Percentiles rank a stretch among this genome's conserved stretches.
These are phyloP conservation scores for Plasmodium knowlesi DNA, from an alignment of 169 alveolate genomes.

Conservation along the genomic window DNA sequence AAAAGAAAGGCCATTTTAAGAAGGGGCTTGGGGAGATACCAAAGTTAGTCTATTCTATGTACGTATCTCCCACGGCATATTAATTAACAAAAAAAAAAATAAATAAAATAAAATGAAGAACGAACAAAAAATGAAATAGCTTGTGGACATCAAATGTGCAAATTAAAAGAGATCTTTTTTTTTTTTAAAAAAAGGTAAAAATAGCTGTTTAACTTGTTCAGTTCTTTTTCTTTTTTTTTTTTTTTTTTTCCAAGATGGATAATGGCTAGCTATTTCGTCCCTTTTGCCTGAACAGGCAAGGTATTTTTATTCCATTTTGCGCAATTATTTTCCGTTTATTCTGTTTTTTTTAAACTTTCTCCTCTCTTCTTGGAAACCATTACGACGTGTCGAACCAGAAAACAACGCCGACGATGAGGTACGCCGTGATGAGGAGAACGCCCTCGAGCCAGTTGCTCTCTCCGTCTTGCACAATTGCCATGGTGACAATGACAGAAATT, in stretches of 20 bases:
- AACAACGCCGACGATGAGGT: constrained; percentile 86
- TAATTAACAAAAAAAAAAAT: not conserved
- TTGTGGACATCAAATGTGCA: not conserved
- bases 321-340: not conserved
- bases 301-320: not conserved
- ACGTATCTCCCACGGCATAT: not conserved
- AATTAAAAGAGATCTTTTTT: not conserved
- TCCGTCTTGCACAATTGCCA: constrained; percentile 90
- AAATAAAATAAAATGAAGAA: not conserved
- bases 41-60: not conserved
- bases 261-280: not conserved
- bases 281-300: not conserved
- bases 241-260: not conserved
- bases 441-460: constrained; percentile 92
- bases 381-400: constrained; percentile 81
- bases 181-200: not conserved
- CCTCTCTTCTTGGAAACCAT: not conserved
- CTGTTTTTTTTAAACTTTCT: not conserved
- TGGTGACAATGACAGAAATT: constrained; percentile 82
- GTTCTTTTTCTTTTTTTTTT: not conserved
- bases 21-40: not conserved
- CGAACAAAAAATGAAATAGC: not conserved
- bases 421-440: constrained; percentile 86
- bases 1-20: not conserved
- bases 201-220: not conserved